Percentiles rank a stretch among this genome's conserved stretches.
Evolutionary conservation across 306 rosid genomes (phyloP).

Genomic region (Biancaea sappan): DNA sequence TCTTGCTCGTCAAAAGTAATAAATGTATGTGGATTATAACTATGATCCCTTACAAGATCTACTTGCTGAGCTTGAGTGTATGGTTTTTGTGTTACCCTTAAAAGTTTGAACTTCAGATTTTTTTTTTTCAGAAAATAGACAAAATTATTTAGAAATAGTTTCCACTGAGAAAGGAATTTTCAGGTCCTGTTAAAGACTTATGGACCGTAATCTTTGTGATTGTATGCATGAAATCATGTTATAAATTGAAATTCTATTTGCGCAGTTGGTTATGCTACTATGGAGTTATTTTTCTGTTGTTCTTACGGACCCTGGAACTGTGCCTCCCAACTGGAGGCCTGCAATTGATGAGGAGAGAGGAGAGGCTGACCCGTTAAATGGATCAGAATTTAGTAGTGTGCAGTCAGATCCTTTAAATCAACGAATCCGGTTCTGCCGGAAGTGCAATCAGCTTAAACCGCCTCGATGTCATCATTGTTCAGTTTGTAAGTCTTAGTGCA

Average conservation of each 20-base stretch:
- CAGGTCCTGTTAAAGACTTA: not conserved
- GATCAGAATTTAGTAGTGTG: conserved; percentile 53
- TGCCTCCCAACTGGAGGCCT: conserved; percentile 95
- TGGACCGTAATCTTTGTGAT: conserved; percentile 9
- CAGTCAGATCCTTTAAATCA: conserved; percentile 51
- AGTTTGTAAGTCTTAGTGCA: conserved; percentile 72
- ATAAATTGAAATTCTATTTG: conserved; percentile 31
- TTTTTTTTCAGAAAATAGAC: not conserved
- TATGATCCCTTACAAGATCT: not conserved
- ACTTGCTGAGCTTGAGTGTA: not conserved
- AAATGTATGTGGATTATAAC: not conserved
- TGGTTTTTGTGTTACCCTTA: not conserved
- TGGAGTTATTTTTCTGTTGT: conserved; percentile 99
- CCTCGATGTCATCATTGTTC: conserved; percentile 91
- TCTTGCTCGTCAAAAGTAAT: not conserved
- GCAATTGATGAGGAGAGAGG: conserved; percentile 88
- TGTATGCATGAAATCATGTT: conserved; percentile 21
- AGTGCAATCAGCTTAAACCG: conserved; percentile 77
- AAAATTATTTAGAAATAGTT: not conserved
- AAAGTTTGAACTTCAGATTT: not conserved
- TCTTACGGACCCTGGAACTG: conserved; percentile 92
- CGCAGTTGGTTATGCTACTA: conserved; percentile 90
- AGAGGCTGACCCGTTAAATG: conserved; percentile 81
- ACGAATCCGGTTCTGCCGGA: conserved; percentile 65
- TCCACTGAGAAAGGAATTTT: not conserved